These are phyloP conservation scores for Alloteropsis semialata DNA, from an alignment of 176 grass and related monocot species.

Conservation along the genomic window DNA sequence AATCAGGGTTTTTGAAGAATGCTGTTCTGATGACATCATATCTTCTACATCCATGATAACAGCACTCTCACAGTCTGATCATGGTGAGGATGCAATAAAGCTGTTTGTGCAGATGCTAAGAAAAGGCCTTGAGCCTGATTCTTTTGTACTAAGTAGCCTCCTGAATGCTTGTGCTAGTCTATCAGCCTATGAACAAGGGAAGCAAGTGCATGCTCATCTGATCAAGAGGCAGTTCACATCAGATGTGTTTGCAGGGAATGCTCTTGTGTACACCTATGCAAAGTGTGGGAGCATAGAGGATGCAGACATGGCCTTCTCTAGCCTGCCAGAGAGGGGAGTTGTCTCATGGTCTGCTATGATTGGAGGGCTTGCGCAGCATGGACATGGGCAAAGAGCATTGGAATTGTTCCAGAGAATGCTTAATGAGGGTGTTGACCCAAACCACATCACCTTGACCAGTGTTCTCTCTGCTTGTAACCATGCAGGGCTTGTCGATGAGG, in stretches of 20 bases:
- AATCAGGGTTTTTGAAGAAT: constrained; percentile 58
- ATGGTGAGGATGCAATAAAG: constrained; percentile 83
- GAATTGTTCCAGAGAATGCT: constrained; percentile 70
- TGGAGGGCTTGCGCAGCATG: constrained; percentile 84
- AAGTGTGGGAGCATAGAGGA: constrained; percentile 87
- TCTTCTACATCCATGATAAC: constrained; percentile 86
- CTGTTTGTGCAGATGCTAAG: constrained; percentile 66
- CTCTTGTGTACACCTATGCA: constrained; percentile 89
- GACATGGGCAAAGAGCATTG: constrained; percentile 67
- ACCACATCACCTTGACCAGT: constrained; percentile 77
- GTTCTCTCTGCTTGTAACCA: constrained; percentile 93
- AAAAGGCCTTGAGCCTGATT: constrained; percentile 65
- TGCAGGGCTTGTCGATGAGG: constrained; percentile 73
- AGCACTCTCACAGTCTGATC: constrained; percentile 57
- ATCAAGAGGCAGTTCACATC: constrained; percentile 65
- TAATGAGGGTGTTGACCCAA: constrained; percentile 58
- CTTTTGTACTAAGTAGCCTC: constrained; percentile 86
- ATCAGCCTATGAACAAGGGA: constrained; percentile 89
- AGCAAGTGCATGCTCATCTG: constrained; percentile 77
- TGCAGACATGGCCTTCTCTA: constrained; percentile 64
- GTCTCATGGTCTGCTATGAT: constrained; percentile 99
- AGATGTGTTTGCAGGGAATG: constrained; percentile 77
- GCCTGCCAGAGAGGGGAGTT: constrained; percentile 62
- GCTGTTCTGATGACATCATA: constrained; percentile 57
- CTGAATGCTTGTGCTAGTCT: constrained; percentile 76